Evolutionary conservation across 2,329 filamentous ascomycete species (phyloP).

Genomic region (Pseudocercospora fijiensis): DNA sequence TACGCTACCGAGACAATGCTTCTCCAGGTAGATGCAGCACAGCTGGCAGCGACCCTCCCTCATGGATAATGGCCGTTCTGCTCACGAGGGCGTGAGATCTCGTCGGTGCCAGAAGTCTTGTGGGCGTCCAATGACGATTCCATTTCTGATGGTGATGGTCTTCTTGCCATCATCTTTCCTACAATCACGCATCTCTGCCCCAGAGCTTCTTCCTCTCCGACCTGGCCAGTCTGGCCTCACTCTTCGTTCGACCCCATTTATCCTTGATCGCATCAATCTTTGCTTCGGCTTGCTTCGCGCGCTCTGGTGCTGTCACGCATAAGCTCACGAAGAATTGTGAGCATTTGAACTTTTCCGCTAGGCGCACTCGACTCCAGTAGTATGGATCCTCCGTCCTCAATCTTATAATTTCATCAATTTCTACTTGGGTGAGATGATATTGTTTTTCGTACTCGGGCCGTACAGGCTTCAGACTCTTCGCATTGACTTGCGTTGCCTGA

Average conservation of each 20-base stretch:
- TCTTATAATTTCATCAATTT: slow-evolving; percentile 60
- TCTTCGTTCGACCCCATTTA: slow-evolving; percentile 61
- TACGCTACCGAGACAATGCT: not conserved
- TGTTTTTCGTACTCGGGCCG: slow-evolving; percentile 56
- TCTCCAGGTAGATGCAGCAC: not conserved
- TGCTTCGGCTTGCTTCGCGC: slow-evolving; percentile 43
- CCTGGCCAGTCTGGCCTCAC: slow-evolving; percentile 61
- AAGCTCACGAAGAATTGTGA: slow-evolving; percentile 62
- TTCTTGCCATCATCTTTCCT: not conserved
- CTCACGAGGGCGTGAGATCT: not conserved
- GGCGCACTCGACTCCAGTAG: slow-evolving; percentile 58
- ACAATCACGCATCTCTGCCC: slow-evolving; percentile 57
- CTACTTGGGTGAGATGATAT: slow-evolving; percentile 58
- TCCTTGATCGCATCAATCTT: slow-evolving; percentile 56
- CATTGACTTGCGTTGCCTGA: slow-evolving; percentile 22
- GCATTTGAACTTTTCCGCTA: slow-evolving; percentile 64
- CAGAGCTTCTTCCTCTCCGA: slow-evolving; percentile 59
- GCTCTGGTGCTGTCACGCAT: slow-evolving; percentile 54
- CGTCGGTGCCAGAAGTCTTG: not conserved
- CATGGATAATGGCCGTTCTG: not conserved
- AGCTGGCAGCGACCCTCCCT: not conserved
- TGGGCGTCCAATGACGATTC: not conserved
- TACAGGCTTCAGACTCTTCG: slow-evolving; percentile 49
- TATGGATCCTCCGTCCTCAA: slow-evolving; percentile 57
- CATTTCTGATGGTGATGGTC: not conserved